These are phyloP conservation scores for Ceratobasidium papillatum DNA, from an alignment of 1,284 basidiomycete species.

Conservation along the genomic window DNA sequence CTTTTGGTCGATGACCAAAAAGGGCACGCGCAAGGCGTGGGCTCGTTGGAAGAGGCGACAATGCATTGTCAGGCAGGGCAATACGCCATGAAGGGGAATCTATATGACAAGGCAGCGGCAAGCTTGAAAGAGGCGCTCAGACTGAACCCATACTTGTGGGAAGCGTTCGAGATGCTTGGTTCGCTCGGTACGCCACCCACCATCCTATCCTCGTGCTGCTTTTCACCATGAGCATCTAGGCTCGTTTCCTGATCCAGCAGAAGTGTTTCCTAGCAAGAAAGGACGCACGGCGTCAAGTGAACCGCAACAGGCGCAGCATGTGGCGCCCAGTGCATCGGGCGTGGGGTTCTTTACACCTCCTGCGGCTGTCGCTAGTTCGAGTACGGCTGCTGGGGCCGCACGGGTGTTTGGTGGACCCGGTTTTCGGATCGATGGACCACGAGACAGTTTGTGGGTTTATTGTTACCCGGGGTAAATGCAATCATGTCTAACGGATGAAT, in stretches of 20 bases:
- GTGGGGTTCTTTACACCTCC: conserved; percentile 37
- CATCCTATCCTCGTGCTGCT: background rate
- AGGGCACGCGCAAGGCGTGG: conserved; percentile 46
- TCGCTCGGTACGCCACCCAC: conserved; percentile 67
- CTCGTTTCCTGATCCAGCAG: conserved; percentile 2
- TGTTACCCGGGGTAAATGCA: background rate
- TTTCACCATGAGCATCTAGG: background rate
- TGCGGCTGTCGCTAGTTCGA: background rate
- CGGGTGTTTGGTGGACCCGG: conserved; percentile 27
- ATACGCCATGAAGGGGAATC: conserved; percentile 77
- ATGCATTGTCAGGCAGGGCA: conserved; percentile 74
- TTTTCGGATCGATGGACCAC: conserved; percentile 20
- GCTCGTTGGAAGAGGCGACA: conserved; percentile 66
- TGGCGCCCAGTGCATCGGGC: conserved; percentile 40
- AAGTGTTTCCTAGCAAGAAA: conserved; percentile 46
- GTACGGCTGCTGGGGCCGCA: conserved; percentile 30
- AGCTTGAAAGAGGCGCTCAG: conserved; percentile 78
- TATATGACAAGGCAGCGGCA: conserved; percentile 71
- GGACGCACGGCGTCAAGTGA: conserved; percentile 45
- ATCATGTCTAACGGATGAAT: background rate
- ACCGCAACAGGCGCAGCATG: conserved; percentile 47
- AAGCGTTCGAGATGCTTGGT: conserved; percentile 91
- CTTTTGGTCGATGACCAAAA: conserved; percentile 40
- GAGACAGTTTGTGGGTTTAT: conserved; percentile 27
- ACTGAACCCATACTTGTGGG: conserved; percentile 87